Base-by-base conservation (phyloP, 768 basidiomycete species). In the Lactifluus subvellereus region DNA sequence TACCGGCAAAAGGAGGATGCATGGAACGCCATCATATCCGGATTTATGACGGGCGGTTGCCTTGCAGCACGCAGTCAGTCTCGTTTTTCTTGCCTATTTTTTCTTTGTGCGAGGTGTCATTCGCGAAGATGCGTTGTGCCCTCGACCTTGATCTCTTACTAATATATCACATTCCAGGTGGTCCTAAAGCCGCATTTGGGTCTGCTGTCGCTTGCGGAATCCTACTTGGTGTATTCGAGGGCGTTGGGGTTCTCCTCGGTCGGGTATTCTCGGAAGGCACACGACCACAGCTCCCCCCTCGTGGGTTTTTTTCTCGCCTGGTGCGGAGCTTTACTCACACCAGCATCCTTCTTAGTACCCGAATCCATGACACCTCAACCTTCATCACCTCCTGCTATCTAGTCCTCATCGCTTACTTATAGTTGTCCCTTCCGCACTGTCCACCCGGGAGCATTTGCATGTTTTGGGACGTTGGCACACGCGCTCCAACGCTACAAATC, bases 1-100 rank as follows among this genome's bases (percentile, higher is more conserved):
- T 92, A 85, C 79, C 82, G 94, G 73, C 94, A 97, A 78, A 97
- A 98, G 74, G 94, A 97, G 76, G 95, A 97, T 74, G 91, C 96
- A 56, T 99, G 94, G 94, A 99, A 99, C 72, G 94, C 94, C 47
- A 98, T 99, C 70, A 88, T 97, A 56, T 94, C 94, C 30, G 97
- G 97, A 50, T 99, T 99, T 78, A 84, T 97, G 86, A 98, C 97
- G 10, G 97, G 97, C 75, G 97, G 97, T 59, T 95, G 91, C 74
- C 77, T 98, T 58, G 97, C 96, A 61, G 83, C 90, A 65, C 84
- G 96, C 78, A 92, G 96, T 97, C 74, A 76, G 91, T 86, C 35
- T 56, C 42, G 35, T 45, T 55, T 64, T 27, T 64, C 54, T 59
- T 27, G 27, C 27, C 27, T 27, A 27, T 27, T 27, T 27, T 27